Base-by-base conservation (phyloP, 805 yeast species). In the Barnettozyma vustinii region DNA sequence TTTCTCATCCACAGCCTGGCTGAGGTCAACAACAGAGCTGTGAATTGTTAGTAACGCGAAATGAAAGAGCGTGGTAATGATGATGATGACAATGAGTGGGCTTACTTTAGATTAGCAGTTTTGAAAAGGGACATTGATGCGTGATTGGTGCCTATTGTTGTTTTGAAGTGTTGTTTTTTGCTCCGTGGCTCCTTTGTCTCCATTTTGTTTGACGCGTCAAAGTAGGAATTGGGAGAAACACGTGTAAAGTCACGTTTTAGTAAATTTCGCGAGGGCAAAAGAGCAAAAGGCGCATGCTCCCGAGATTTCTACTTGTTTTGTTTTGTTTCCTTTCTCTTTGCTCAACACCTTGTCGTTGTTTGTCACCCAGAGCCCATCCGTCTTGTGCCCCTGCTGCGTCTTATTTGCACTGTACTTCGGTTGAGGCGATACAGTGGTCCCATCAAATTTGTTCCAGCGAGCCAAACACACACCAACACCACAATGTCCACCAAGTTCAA, bases 401-500 rank as follows among this genome's bases (percentile, higher is more conserved):
- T 35, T n/a, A 40, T 46, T 46, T 46, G 48, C 48, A 46, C 48
- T 46, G 48, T 46, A 46, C 48, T 40, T 42, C 49, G 45, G 45
- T 46, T 46, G 25, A 42, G 49, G 45, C 45, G 49, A 46, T 46
- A 46, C 42, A 42, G 49, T 46, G 37, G 42, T 42, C 10, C 16
- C 37, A 16, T 10, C 40, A 46, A 37, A 46, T 46, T 23, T 30
- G 19, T 40, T 40, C 32, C 35, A 26, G 43, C 9, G 15, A 25
- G 43, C 35, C 35, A n/a, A n/a, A 26, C 25, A 12, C 12, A 13
- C 16, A 25, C n/a, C 26, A 19, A 18, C 41, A 46, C 15, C 36
- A 40, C n/a, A 40, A 57, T 57, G 61, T 37, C 58, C 18, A 45
- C 45, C 21, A 59, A 56, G 37, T 52, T 51, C 46, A 58, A 56